Base-by-base conservation (phyloP, 148 eudicot genomes). In the Arbutus unedo region DNA sequence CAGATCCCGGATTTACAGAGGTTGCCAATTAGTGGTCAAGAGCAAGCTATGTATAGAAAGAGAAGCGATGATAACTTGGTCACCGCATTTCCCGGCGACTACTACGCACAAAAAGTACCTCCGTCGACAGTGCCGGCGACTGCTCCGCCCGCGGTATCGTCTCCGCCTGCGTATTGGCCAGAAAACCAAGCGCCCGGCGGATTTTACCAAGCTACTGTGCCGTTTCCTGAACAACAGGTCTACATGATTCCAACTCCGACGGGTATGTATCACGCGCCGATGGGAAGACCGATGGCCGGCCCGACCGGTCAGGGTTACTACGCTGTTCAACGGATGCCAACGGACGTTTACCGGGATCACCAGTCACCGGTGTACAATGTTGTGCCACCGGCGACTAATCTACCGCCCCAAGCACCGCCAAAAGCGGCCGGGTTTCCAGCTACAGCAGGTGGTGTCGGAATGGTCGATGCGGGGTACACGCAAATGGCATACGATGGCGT, bases 201-300 rank as follows among this genome's bases (percentile, higher is more conserved):
- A 59, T 81, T 75, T 9, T 88, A 64, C 55, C 84, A 85, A 48
- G 79, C 86, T 15, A 68, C 85, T 51, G 45, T 64, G 38, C 81
- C 78, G 4, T 76, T 80, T 18, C 74, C 85, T 0, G 91, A 92
- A 14, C 89, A 85, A 18, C 90, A 87, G n/a, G 90, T 93, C 5
- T 95, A 93, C 86, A 90, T 95, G 90, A 86, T 95, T 55, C 95
- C 87, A 68, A 86, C 94, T 70, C 93, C 89, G 5, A 79, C 89
- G 8, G 82, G 83, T 49, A 79, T 87, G 75, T 90, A 89, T 67
- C 95, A 92, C 83, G 83, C 91, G 79, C 95, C 86, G 44, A 81
- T 91, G 85, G 88, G 83, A 18, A 78, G 94, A 25, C 91, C 87
- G 25, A 84, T 87, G 38, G 56, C 87, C 74, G 91, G 85, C 4